These are phyloP conservation scores for Alternaria triticina DNA, from an alignment of 2,329 filamentous ascomycete species.

Conservation along the genomic window DNA sequence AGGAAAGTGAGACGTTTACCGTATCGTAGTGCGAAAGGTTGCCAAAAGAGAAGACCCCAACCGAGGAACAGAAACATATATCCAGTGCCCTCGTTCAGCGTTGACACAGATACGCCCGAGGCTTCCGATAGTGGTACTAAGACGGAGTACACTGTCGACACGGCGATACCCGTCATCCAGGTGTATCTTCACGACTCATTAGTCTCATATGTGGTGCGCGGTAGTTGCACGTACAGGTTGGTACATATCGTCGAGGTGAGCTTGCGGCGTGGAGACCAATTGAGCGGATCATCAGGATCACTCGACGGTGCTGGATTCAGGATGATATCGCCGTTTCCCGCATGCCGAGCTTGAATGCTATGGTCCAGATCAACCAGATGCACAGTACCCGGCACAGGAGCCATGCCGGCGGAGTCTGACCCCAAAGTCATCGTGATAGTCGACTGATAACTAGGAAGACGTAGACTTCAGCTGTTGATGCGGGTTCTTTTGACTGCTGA, in stretches of 20 bases:
- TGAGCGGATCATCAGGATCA: slow-evolving; percentile 45
- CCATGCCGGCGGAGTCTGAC: background rate
- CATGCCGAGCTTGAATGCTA: slow-evolving; percentile 46
- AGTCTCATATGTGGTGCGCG: background rate
- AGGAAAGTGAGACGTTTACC: slow-evolving; percentile 60
- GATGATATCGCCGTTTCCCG: slow-evolving; percentile 48
- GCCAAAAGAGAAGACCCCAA: slow-evolving; percentile 60
- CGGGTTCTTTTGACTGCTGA: background rate
- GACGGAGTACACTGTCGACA: slow-evolving; percentile 58
- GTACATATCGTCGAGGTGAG: slow-evolving; percentile 31
- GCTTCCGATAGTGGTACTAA: slow-evolving; percentile 56
- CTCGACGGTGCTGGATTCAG: slow-evolving; percentile 48
- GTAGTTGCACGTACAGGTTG: slow-evolving; percentile 18
- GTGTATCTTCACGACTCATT: slow-evolving; percentile 54
- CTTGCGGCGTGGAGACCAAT: slow-evolving; percentile 41
- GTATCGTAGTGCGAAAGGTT: slow-evolving; percentile 60
- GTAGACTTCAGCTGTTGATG: background rate
- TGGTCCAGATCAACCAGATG: slow-evolving; percentile 52
- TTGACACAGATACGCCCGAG: slow-evolving; percentile 54
- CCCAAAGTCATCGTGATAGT: slow-evolving; percentile 5
- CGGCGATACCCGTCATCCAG: slow-evolving; percentile 57
- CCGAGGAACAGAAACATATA: slow-evolving; percentile 61
- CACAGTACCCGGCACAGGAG: slow-evolving; percentile 49
- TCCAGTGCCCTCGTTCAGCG: slow-evolving; percentile 59
- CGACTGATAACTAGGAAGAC: background rate